A percentile compares a stretch with the other conserved stretches of the same genome.
Conservation (phyloP, 2,329 filamentous ascomycete genomes). For the Mycosphaerella sp. region DNA sequence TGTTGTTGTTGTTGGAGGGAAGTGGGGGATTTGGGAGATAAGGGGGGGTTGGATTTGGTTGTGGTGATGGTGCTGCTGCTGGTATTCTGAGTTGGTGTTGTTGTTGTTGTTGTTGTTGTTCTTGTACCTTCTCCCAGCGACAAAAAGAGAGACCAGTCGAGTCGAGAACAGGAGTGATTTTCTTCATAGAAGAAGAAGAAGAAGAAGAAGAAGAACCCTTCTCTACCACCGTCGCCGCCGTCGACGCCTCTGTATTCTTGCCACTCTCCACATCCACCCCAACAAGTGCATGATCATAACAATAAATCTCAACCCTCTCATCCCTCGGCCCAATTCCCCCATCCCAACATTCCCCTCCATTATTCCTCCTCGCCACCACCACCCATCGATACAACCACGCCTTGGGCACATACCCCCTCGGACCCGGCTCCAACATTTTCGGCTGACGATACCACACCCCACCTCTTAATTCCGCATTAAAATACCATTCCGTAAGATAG, state of each 20-base stretch:
- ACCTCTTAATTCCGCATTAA: not conserved
- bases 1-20: too few species aligned
- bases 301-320: not conserved
- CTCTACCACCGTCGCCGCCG: too few species aligned
- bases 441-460: not conserved
- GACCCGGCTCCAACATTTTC: not conserved
- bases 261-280: too few species aligned
- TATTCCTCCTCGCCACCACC: too few species aligned
- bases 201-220: not conserved
- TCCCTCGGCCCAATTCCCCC: not conserved
- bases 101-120: too few species aligned
- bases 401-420: not conserved
- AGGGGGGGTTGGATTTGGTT: not conserved
- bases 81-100: not conserved
- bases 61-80: not conserved
- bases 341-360: too few species aligned
- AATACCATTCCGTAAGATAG: not conserved
- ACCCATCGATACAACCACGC: not conserved
- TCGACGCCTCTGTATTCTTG: too few species aligned
- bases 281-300: not conserved
- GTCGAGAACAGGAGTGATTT: not conserved
- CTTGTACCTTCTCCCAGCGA: not conserved
- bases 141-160: not conserved
- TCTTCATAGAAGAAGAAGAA: not conserved
- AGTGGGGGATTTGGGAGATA: not conserved